A percentile compares a stretch with the other conserved stretches of the same genome.
Conservation (phyloP, 345 rosid genomes). For the Cardiospermum halicacabum region DNA sequence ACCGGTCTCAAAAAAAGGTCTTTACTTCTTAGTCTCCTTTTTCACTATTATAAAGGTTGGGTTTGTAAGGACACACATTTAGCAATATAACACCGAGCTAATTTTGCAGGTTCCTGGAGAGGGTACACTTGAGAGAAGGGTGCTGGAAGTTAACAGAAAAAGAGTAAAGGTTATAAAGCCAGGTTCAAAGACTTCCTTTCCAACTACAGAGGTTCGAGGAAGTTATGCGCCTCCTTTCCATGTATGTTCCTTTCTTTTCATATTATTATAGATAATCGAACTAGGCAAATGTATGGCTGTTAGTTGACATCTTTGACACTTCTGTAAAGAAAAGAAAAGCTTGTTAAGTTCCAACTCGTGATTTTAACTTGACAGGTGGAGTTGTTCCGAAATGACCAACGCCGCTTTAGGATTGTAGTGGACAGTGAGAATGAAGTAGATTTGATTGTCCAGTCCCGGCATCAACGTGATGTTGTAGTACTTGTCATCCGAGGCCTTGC, state of each 20-base stretch:
- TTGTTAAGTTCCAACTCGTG: background rate
- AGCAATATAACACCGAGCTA: background rate
- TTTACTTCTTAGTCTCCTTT: conserved; percentile 8
- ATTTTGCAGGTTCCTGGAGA: conserved; percentile 60
- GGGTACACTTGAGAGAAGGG: conserved; percentile 84
- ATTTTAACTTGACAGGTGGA: conserved; percentile 25
- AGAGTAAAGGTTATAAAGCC: conserved; percentile 91
- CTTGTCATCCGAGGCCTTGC: conserved; percentile 90
- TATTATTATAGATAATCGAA: background rate
- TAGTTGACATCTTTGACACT: background rate
- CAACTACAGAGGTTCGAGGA: conserved; percentile 91
- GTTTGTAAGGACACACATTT: background rate
- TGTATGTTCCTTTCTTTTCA: conserved; percentile 49
- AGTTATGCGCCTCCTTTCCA: conserved; percentile 91
- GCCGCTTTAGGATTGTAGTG: conserved; percentile 77
- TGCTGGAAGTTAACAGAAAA: conserved; percentile 80
- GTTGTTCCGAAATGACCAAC: conserved; percentile 76
- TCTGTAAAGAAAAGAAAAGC: background rate
- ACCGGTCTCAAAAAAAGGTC: conserved; percentile 77
- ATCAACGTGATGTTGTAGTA: conserved; percentile 66
- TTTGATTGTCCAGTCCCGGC: conserved; percentile 77
- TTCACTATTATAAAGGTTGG: background rate
- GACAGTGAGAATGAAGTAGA: conserved; percentile 82
- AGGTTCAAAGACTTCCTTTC: conserved; percentile 86
- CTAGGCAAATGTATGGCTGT: no score